Conservation (phyloP, 2,329 filamentous ascomycete genomes). For the Cladosporium phlei region DNA sequence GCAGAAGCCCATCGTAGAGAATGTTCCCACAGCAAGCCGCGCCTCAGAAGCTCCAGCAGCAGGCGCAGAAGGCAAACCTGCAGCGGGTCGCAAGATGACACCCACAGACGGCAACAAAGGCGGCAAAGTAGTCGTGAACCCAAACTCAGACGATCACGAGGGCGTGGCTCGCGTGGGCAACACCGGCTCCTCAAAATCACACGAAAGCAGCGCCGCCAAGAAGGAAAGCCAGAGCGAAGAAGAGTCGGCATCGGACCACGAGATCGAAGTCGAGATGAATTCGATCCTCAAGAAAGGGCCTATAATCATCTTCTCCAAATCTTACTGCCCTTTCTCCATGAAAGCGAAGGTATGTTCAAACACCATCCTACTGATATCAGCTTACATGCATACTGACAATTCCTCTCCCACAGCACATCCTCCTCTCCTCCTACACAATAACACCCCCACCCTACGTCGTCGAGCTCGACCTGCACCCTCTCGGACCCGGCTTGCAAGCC, state of each 20-base stretch:
- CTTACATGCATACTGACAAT: conserved; percentile 6
- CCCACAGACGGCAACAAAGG: conserved; percentile 25
- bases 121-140: conserved; percentile 30
- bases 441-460: conserved; percentile 79
- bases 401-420: conserved; percentile 47
- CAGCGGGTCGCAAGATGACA: conserved; percentile 53
- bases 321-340: conserved; percentile 82
- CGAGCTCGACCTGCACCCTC: conserved; percentile 77
- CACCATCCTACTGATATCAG: neutral
- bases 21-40: conserved; percentile 39
- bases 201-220: conserved; percentile 27
- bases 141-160: conserved; percentile 34
- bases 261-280: conserved; percentile 68
- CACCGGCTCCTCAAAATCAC: conserved; percentile 32
- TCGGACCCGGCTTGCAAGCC: conserved; percentile 67
- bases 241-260: conserved; percentile 56
- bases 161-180: conserved; percentile 45
- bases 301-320: conserved; percentile 93
- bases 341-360: conserved; percentile 60
- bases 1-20: conserved; percentile 63
- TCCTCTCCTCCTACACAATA: conserved; percentile 81
- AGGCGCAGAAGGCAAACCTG: conserved; percentile 41
- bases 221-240: conserved; percentile 29
- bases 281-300: conserved; percentile 77
- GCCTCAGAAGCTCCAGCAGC: conserved; percentile 4